Conservation (phyloP, 1,284 basidiomycete species). For the Agroathelia rolfsii region DNA sequence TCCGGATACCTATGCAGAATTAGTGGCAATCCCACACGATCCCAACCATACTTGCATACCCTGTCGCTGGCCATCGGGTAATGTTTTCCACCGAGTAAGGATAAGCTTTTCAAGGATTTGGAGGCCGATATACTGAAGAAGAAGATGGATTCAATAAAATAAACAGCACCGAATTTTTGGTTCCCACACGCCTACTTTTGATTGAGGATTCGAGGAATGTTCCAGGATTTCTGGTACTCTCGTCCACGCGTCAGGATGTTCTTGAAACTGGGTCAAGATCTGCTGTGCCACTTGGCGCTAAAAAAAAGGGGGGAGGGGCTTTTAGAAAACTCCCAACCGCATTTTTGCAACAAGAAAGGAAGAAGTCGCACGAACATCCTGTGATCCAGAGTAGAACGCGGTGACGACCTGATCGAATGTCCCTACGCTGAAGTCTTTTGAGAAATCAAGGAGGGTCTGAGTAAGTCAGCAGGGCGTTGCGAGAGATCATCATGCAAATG, state of each 20-base stretch:
- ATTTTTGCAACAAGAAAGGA: slow-evolving; percentile 8
- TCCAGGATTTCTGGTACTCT: slow-evolving; percentile 93
- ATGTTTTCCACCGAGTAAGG: slow-evolving; percentile 89
- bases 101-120: slow-evolving; percentile 95
- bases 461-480: too few species aligned
- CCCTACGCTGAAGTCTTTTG: slow-evolving; percentile 74
- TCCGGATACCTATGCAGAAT: slow-evolving; percentile 70
- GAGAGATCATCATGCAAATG: too few species aligned
- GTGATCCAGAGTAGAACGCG: slow-evolving; percentile 70
- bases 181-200: slow-evolving; percentile 56
- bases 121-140: slow-evolving; percentile 76
- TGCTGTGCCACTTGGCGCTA: slow-evolving; percentile 90
- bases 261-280: slow-evolving; percentile 91
- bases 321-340: slow-evolving; percentile 15
- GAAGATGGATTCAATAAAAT: slow-evolving; percentile 9
- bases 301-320: too few species aligned
- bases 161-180: slow-evolving; percentile 2
- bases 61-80: slow-evolving; percentile 89
- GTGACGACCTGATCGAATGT: slow-evolving; percentile 82
- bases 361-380: slow-evolving; percentile 47
- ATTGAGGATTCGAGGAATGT: slow-evolving; percentile 75
- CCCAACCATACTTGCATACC: too few species aligned
- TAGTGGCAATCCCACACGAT: slow-evolving; percentile 6
- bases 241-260: slow-evolving; percentile 97
- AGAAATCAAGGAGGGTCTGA: slow-evolving; percentile 86